These are phyloP conservation scores for Coffea humblotiana DNA, from an alignment of 305 asterid genomes.

Conservation along the genomic window DNA sequence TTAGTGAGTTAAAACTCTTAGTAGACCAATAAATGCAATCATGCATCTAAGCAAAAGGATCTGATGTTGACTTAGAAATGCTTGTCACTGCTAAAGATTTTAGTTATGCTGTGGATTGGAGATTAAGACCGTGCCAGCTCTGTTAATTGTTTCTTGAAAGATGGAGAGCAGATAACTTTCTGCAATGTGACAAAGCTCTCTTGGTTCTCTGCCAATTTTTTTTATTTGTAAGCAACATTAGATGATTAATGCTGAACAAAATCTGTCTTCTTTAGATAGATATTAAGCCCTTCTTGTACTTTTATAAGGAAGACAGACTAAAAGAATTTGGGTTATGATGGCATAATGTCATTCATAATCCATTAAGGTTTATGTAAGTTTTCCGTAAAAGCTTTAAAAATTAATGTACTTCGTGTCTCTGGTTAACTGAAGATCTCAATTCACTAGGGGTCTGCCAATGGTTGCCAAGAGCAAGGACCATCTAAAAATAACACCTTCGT, in stretches of 20 bases:
- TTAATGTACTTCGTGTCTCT: not conserved
- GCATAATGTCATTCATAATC: no score
- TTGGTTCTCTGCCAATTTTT: not conserved
- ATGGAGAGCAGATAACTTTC: not conserved
- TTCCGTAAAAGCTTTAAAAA: not conserved
- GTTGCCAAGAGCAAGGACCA: not conserved
- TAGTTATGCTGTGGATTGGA: not conserved
- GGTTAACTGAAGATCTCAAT: not conserved
- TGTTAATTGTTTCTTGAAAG: not conserved
- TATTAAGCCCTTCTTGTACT: not conserved
- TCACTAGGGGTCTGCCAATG: not conserved
- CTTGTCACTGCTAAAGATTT: not conserved
- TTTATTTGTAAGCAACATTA: not conserved
- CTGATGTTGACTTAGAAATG: not conserved
- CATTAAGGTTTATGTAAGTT: not conserved
- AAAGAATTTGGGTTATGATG: not conserved
- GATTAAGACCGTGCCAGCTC: not conserved
- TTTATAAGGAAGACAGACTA: not conserved
- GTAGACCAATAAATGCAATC: not conserved
- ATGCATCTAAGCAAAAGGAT: not conserved
- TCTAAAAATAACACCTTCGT: not conserved
- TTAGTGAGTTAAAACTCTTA: not conserved
- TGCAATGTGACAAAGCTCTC: not conserved
- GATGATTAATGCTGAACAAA: not conserved
- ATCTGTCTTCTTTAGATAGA: not conserved